A percentile compares a stretch with the other conserved stretches of the same genome.
These are phyloP conservation scores for Chrysoporthe austroafricana DNA, from an alignment of 2,329 filamentous ascomycete species.

Conservation along the genomic window DNA sequence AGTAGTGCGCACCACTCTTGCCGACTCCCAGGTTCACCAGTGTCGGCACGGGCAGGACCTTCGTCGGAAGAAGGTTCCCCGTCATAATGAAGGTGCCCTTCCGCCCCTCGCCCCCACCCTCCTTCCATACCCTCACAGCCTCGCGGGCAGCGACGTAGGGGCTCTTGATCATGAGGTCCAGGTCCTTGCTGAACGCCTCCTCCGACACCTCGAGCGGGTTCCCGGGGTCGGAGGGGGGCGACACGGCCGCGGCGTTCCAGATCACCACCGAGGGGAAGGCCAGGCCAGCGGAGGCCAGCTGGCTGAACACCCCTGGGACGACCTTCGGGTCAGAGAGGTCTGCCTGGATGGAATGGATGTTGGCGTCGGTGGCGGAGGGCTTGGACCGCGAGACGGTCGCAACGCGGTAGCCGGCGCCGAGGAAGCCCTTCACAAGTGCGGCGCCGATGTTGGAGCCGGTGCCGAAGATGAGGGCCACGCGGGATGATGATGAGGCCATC, in stretches of 20 bases:
- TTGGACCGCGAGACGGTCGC: constrained; percentile 29
- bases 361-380: constrained; percentile 6
- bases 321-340: constrained; percentile 23
- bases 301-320: constrained; percentile 14
- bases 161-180: constrained; percentile 22
- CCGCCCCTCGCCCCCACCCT: neutral
- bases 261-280: constrained; percentile 25
- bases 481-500: constrained; percentile 14
- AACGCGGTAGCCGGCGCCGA: constrained; percentile 25
- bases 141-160: constrained; percentile 25
- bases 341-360: constrained; percentile 23
- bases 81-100: constrained; percentile 27
- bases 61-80: constrained; percentile 21
- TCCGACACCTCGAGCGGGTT: constrained; percentile 25
- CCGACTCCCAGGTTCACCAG: constrained; percentile 21
- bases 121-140: constrained; percentile 25
- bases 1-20: constrained; percentile 22
- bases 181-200: constrained; percentile 18
- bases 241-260: constrained; percentile 26
- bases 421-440: constrained; percentile 26
- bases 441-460: constrained; percentile 28
- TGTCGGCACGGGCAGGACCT: constrained; percentile 13
- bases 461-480: constrained; percentile 28
- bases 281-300: constrained; percentile 7
- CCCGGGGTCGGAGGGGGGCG: constrained; percentile 18